Base-by-base conservation (phyloP, 306 rosid species). In the Acacia melanoxylon region DNA sequence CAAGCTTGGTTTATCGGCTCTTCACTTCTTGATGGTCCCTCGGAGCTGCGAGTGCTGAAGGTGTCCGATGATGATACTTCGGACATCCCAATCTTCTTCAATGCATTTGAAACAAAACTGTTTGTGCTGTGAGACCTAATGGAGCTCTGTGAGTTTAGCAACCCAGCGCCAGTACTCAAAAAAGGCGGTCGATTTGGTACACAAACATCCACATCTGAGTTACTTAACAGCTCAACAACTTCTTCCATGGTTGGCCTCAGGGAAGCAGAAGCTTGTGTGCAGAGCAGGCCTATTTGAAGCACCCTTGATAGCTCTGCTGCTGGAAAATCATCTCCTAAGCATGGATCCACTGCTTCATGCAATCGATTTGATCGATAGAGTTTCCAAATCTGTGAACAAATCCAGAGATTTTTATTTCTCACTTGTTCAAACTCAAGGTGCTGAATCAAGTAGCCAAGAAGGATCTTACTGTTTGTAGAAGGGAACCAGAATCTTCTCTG, bases 161-260 rank as follows among this genome's bases (percentile, higher is more conserved):
- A 29, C 45, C 79, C 86, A 44, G 89, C 22, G 45, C 80, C 86
- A 44, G 89, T 76, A 77, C 84, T 91, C 73, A 94, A 72, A 80
- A 94, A 94, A 22, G 97, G 98, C 35, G 98, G 98, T 62, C 91
- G 94, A 54, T 69, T 87, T 76, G 97, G 93, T 33, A 72, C n/a
- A 0, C 89, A 89, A 49, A 90, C 84, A 25, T 85, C 87, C 20
- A 41, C 58, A 35, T 88, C 86, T 78, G 83, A 69, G 76, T 88
- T 80, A 25, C 81, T 89, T 45, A 94, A 80, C 91, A 94, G 74
- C 75, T 61, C 37, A 71, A 86, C 90, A 62, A 94, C 91, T 69
- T 85, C 87, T 6, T 73, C 76, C 94, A 92, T 91, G 29, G 92
- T 86, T 81, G 98, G 97, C 74, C 98, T 89, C 37, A 85, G 75